These are phyloP conservation scores for Metschnikowia lachancei DNA, from an alignment of 805 yeast genomes.

Conservation along the genomic window DNA sequence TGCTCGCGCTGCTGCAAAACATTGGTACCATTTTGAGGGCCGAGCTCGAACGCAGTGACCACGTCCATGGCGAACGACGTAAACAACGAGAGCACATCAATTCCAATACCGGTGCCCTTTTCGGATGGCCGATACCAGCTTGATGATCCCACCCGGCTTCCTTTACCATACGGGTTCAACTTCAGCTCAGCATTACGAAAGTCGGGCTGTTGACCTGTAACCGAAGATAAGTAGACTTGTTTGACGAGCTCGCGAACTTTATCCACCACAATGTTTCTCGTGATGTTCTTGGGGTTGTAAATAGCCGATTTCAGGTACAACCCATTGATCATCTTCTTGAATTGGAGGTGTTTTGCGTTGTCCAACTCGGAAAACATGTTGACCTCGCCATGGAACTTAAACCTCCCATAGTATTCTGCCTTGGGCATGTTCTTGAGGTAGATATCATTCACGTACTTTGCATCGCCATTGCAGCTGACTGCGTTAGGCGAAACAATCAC, in stretches of 20 bases:
- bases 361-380: constrained; percentile 59
- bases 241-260: constrained; percentile 27
- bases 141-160: background rate
- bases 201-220: constrained; percentile 32
- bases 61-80: constrained; percentile 70
- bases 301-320: constrained; percentile 37
- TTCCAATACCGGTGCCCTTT: constrained; percentile 32
- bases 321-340: constrained; percentile 30
- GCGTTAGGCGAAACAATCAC: constrained; percentile 61
- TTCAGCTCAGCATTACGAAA: constrained; percentile 30
- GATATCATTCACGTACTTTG: constrained; percentile 49
- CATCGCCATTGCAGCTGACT: constrained; percentile 54
- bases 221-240: constrained; percentile 29
- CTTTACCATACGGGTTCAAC: constrained; percentile 25
- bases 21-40: constrained; percentile 46
- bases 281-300: constrained; percentile 26
- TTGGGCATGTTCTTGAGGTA: constrained; percentile 58
- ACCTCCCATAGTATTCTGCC: constrained; percentile 57
- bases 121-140: background rate
- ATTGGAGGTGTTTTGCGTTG: constrained; percentile 30
- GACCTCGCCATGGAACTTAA: constrained; percentile 51
- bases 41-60: constrained; percentile 59
- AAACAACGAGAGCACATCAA: constrained; percentile 59
- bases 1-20: constrained; percentile 40
- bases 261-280: constrained; percentile 25